Conservation (phyloP, 1,139 yeast genomes). For the Hyphopichia wangnamkhiaoensis region DNA sequence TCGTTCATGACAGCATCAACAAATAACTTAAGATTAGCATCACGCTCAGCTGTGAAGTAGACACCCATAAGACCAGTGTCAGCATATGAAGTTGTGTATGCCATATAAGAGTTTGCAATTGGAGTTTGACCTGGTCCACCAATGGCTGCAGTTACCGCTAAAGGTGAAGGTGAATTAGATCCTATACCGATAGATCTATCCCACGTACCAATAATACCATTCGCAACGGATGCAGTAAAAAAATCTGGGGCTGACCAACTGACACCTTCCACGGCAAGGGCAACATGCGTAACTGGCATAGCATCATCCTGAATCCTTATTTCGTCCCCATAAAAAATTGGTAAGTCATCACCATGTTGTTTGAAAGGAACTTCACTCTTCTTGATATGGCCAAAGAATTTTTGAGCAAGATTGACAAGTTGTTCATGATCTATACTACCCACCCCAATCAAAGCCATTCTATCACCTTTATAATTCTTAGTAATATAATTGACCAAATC, state of each 20-base stretch:
- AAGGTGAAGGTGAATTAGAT: constrained; percentile 70
- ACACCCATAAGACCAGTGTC: constrained; percentile 99
- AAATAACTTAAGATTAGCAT: constrained; percentile 62
- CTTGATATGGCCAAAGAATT: constrained; percentile 75
- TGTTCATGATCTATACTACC: constrained; percentile 91
- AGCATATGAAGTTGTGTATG: constrained; percentile 94
- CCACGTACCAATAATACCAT: constrained; percentile 97
- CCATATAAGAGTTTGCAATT: constrained; percentile 91
- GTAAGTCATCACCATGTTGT: constrained; percentile 78
- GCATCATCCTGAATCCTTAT: constrained; percentile 79
- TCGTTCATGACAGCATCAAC: constrained; percentile 78
- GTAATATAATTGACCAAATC: constrained; percentile 80
- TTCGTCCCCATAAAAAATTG: constrained; percentile 84
- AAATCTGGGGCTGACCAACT: constrained; percentile 97
- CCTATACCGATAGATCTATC: constrained; percentile 87
- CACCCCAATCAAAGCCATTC: constrained; percentile 96
- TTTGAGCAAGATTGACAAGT: constrained; percentile 73
- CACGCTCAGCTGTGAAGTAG: constrained; percentile 80
- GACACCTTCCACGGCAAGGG: constrained; percentile 96
- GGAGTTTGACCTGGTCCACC: constrained; percentile 53
- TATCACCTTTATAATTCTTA: constrained; percentile 89
- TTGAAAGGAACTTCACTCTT: constrained; percentile 64
- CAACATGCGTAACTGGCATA: constrained; percentile 87
- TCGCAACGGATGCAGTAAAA: constrained; percentile 92
- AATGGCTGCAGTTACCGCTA: constrained; percentile 75